Conservation (phyloP, 2,329 filamentous ascomycete genomes). For the Apiospora sp. region DNA sequence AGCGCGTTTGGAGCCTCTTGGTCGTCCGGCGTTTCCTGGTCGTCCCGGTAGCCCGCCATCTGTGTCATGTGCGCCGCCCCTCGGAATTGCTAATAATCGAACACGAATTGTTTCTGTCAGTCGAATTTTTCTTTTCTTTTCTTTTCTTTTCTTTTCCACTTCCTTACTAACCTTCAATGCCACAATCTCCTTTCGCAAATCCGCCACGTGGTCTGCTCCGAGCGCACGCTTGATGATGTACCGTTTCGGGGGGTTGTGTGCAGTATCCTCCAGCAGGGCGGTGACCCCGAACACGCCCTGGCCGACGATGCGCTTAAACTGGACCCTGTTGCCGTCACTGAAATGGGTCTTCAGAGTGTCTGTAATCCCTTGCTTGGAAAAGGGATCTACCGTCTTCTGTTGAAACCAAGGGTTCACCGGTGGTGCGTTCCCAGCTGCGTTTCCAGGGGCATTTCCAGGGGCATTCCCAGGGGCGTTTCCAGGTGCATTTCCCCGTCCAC, state of each 20-base stretch:
- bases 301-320: background rate
- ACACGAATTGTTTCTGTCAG: too few relatives aligned
- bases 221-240: background rate
- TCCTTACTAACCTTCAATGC: background rate
- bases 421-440: too few relatives aligned
- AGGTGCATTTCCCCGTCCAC: too few relatives aligned
- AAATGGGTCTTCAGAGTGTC: background rate
- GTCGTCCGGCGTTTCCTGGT: background rate
- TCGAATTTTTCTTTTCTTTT: too few relatives aligned
- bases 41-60: background rate
- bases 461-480: too few relatives aligned
- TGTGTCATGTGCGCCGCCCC: background rate
- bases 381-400: background rate
- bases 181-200: background rate
- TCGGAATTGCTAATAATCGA: background rate
- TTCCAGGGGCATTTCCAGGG: too few relatives aligned
- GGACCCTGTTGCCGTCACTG: background rate
- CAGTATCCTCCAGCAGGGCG: background rate
- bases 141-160: background rate
- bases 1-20: background rate
- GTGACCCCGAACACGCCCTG: background rate
- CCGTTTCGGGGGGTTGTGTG: background rate
- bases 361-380: background rate
- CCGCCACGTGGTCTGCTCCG: background rate
- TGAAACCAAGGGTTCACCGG: too few relatives aligned